A percentile compares a stretch with the other conserved stretches of the same genome.
These are phyloP conservation scores for Trichoderma semiorbis DNA, from an alignment of 2,329 filamentous ascomycete species.

Conservation along the genomic window DNA sequence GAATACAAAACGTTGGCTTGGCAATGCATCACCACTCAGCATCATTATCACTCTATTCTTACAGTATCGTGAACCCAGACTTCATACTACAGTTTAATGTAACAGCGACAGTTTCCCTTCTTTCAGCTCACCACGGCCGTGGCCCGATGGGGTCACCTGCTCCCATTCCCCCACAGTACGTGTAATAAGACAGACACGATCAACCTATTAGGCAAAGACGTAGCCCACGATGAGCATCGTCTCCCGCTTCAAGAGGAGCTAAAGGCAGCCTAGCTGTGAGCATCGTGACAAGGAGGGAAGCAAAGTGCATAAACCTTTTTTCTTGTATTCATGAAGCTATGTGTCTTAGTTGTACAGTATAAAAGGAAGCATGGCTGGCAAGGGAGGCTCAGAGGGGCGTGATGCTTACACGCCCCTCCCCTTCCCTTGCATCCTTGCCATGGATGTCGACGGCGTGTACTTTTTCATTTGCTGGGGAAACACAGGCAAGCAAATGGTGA, in stretches of 20 bases:
- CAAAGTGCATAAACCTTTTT: neutral
- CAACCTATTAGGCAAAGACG: neutral
- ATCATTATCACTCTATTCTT: neutral
- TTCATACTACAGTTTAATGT: neutral
- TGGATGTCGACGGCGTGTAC: neutral
- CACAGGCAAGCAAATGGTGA: neutral
- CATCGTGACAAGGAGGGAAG: neutral
- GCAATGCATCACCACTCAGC: neutral
- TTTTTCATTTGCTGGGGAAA: neutral
- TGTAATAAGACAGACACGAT: neutral
- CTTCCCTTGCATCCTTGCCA: neutral
- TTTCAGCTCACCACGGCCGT: conserved; percentile 6
- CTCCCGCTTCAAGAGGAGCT: neutral
- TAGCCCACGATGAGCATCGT: neutral
- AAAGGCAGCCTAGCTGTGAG: neutral
- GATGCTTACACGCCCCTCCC: neutral
- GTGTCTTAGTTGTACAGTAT: neutral
- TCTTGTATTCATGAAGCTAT: neutral
- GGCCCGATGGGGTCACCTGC: conserved; percentile 11
- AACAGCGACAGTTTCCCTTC: neutral
- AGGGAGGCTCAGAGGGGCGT: neutral
- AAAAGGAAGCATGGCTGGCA: neutral
- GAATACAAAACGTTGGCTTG: neutral
- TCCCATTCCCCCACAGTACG: neutral
- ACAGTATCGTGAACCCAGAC: neutral